Evolutionary conservation across 2,329 filamentous ascomycete species (phyloP).

Genomic region (Harringtonia lauricola): DNA sequence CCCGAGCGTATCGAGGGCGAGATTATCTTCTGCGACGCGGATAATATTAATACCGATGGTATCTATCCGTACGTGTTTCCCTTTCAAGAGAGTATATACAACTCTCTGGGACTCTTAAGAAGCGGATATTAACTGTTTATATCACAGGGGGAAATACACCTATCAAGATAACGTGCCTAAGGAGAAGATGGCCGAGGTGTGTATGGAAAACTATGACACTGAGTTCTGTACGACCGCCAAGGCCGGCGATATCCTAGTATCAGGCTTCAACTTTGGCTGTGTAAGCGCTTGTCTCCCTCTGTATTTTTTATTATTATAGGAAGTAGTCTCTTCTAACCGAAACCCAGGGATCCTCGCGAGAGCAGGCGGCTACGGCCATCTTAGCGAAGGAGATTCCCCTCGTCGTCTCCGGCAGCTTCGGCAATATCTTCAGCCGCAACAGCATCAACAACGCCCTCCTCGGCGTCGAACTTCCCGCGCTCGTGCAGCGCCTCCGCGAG

Average conservation of each 20-base stretch:
- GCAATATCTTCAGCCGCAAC: constrained; percentile 59
- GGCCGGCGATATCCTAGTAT: constrained; percentile 68
- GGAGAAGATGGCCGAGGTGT: constrained; percentile 77
- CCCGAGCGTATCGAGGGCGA: constrained; percentile 74
- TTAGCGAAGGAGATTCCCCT: constrained; percentile 71
- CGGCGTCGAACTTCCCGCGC: constrained; percentile 56
- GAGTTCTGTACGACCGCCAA: constrained; percentile 53
- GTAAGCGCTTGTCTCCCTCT: constrained; percentile 25
- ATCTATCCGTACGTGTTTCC: constrained; percentile 55
- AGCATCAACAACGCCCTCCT: constrained; percentile 60
- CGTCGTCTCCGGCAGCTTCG: constrained; percentile 70
- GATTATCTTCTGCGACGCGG: constrained; percentile 74
- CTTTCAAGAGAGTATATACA: neutral
- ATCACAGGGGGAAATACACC: constrained; percentile 38
- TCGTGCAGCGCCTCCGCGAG: constrained; percentile 55
- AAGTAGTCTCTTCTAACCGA: neutral
- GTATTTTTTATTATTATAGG: neutral
- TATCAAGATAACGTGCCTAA: constrained; percentile 75
- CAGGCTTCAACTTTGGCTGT: constrained; percentile 83
- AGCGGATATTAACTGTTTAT: neutral
- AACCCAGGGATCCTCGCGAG: constrained; percentile 41
- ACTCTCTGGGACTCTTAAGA: neutral
- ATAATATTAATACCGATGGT: constrained; percentile 81
- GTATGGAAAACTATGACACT: constrained; percentile 89
- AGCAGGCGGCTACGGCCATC: constrained; percentile 83